Evolutionary conservation across 2,329 filamentous ascomycete genomes (phyloP), one percentile per base, ranked within the genome.

Genomic region (Arachnopeziza araneosa): DNA sequence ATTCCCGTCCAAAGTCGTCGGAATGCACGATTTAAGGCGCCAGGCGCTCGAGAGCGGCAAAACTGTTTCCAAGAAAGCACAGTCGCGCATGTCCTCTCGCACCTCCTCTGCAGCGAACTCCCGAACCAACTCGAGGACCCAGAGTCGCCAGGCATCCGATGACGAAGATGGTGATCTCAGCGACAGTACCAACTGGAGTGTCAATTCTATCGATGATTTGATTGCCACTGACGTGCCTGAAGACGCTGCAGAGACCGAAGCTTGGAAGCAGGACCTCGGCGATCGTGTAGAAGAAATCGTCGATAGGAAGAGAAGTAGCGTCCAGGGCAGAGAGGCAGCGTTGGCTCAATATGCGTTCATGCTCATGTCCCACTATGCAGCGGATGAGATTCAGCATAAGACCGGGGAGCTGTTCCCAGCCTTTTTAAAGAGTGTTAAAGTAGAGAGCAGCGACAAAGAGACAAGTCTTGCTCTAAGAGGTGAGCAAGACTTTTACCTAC

Each of bases 301-400:
- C 59, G 85, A 90, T 67, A 81, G 86, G 65, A 90, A 90, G 76
- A 81, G 85, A 64, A 87, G 83, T 71, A 88, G 81, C 63, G 80
- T 79, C 12, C 80, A 85, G 60, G 84, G 85, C 26, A 80, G 88
- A 58, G 85, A 89, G 67, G 78, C 83, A 52, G 79, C 79, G 48
- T 75, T 89, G 56, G 76, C 77, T 44, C 76, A 76, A 6, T 89
- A 86, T 71, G 79, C 79, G 56, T 79, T 83, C 58, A 78, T 86
- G 53, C 74, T 89, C 56, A 87, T 83, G 67, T 78, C 79, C 30
- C 83, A 85, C 65, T 89, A 83, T 71, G 80, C 84, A 2, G 78
- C 80, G 55, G 83, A 86, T 22, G 80, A 86, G 54, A 78, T 90
- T 24, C 75, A 82, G 64, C 68, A 71, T 4, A 81, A 79, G 58